Base-by-base conservation (phyloP, 164 flowering plant species). In the Chloranthus sessilifolius region DNA sequence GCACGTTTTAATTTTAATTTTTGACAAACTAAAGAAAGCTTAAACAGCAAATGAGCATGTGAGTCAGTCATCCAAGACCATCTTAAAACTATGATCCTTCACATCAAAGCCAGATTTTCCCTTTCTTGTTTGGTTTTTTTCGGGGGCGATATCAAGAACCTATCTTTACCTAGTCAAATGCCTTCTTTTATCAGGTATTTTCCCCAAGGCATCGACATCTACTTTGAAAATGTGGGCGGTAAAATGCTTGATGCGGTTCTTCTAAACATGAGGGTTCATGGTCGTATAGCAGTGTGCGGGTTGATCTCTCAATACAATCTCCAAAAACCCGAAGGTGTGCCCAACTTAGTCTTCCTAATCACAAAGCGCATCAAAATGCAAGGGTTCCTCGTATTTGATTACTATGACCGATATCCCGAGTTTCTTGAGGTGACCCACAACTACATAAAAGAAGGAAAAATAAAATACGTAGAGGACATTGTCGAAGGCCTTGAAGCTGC, bases 191-290 rank as follows among this genome's bases (percentile, higher is more conserved):
- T 14, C 43, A 70, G 71, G 65, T 56, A 41, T 24, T 70, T 70
- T 9, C 74, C 68, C 0, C 43, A 62, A 33, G 74, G 73, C 21
- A 61, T 69, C 12, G 66, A 69, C 54, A 53, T 69, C 20, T 64
- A 69, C 55, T 69, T 60, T 16, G 74, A 65, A 51, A 61, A 61
- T 44, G 70, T 65, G 5, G 70, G 74, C 1, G 70, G 67, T 7
- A 21, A 52, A 14, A 61, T 69, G 70, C 64, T 65, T 8, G 70
- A 69, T 38, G 74, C 70, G 1, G 70, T 69, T n/a, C 52, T 69
- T 12, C 24, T 46, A 27, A 69, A 69, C 63, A 69, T 69, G 70
- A 65, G 61, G 34, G 6, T 33, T 19, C 58, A 58, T 33, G 64
- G 70, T 20, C 54, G 70, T n/a, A 61, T 70, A 15, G 40, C 70